Base-by-base conservation (phyloP, 371 early-diverging fungal species). In the Rhizopus microsporus region DNA sequence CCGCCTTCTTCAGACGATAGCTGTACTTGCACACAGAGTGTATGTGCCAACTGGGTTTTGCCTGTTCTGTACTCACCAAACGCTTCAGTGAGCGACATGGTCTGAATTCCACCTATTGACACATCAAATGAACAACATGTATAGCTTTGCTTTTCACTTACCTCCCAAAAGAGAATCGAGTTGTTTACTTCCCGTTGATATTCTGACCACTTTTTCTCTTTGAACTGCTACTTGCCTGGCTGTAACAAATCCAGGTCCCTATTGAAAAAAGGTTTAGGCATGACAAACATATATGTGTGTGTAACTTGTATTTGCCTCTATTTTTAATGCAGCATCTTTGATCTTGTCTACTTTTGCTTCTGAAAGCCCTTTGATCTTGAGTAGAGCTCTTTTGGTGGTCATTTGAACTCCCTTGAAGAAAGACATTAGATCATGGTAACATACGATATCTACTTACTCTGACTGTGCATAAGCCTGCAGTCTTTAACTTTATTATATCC, bases 151-250 rank as follows among this genome's bases (percentile, higher is more conserved):
- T 23, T 23, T 23, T 23, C 2, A 23, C 23, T 2, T 64, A 77
- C 88, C 94, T 61, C 95, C 93, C 10, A 97, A 77, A 9, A 98
- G 80, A 35, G 84, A 79, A 68, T 98, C 98, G 23, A 99, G 76
- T 59, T 94, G 93, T 53, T 89, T 85, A 16, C 93, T 87, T 0
- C 99, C 99, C 1, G 98, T 97, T 1, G 90, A 86, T 9, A 98
- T 86, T 34, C 75, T 82, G 51, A 93, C 78, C 37, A 97, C 84
- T 40, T 94, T 89, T 55, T 78, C 68, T 64, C 99, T 83, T 55
- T 90, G 88, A 35, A 83, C 60, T 33, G 92, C 84, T 51, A 89
- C 87, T 57, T 93, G 92, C 23, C 90, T 81, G 0, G 95, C 99
- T 2, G 97, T 91, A 12, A 93, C 87, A 74, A 98, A 97, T 9